Conservation (phyloP, 306 rosid species). For the Argentina anserina region DNA sequence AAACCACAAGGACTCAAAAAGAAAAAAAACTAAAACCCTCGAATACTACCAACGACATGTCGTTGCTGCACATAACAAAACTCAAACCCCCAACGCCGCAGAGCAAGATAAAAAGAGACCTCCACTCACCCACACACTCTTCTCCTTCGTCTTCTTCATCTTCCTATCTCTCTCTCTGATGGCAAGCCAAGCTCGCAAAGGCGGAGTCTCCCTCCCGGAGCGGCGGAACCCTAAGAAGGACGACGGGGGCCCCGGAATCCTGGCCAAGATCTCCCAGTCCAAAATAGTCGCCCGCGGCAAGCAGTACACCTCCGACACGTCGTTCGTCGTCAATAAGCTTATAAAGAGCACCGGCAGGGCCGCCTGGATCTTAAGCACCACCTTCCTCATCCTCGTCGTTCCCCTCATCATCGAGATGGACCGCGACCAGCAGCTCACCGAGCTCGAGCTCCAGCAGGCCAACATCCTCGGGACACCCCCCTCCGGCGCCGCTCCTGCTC, state of each 20-base stretch:
- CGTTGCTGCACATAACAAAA: no score
- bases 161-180: constrained; percentile 13
- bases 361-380: constrained; percentile 93
- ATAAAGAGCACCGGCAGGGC: constrained; percentile 86
- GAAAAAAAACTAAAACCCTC: no score
- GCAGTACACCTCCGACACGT: constrained; percentile 59
- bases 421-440: constrained; percentile 92
- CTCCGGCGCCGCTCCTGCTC: constrained; percentile 66
- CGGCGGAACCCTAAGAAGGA: constrained; percentile 45
- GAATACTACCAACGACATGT: no score
- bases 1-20: not conserved
- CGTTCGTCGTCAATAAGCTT: constrained; percentile 60
- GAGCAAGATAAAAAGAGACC: no score
- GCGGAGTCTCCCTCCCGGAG: constrained; percentile 82
- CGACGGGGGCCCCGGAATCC: constrained; percentile 22
- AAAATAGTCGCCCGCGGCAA: constrained; percentile 50
- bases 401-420: constrained; percentile 93
- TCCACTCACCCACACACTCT: not conserved
- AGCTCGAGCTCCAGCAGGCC: constrained; percentile 90
- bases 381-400: constrained; percentile 70
- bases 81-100: no score
- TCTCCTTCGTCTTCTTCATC: no score
- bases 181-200: constrained; percentile 69
- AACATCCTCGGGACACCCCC: no score
- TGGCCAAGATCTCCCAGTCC: constrained; percentile 53